Evolutionary conservation across 805 yeast genomes (phyloP).

Genomic region (Cyberlindnera maclurae): DNA sequence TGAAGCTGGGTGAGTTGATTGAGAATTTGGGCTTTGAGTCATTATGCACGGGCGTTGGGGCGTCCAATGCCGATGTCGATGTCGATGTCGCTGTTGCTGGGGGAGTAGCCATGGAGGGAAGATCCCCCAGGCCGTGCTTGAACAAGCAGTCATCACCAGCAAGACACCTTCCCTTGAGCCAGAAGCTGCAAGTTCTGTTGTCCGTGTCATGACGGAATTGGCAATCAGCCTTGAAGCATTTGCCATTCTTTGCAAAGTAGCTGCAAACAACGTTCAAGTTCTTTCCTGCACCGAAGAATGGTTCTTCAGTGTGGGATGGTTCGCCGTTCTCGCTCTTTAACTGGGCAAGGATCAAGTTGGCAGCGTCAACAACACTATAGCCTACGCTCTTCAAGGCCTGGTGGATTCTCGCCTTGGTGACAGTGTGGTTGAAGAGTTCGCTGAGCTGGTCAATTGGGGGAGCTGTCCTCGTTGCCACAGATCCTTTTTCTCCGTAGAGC

Average conservation of each 20-base stretch:
- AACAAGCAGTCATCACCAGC: constrained; percentile 37
- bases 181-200: constrained; percentile 36
- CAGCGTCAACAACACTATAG: constrained; percentile 27
- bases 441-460: constrained; percentile 33
- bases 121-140: constrained; percentile 25
- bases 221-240: constrained; percentile 38
- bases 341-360: constrained; percentile 14
- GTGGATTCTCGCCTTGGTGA: constrained; percentile 28
- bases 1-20: neutral
- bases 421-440: constrained; percentile 26
- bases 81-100: constrained; percentile 3
- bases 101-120: constrained; percentile 2
- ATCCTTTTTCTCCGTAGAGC: constrained; percentile 13
- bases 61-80: constrained; percentile 1
- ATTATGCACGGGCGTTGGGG: neutral
- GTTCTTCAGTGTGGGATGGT: neutral
- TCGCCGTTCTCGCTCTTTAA: constrained; percentile 9
- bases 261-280: constrained; percentile 29
- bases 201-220: constrained; percentile 38
- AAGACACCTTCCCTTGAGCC: constrained; percentile 38
- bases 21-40: neutral
- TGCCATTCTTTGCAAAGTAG: constrained; percentile 34
- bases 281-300: constrained; percentile 8
- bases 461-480: constrained; percentile 3
- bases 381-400: constrained; percentile 30